These are phyloP conservation scores for Cyclanthera cordifolia DNA, from an alignment of 306 rosid genomes.

Conservation along the genomic window DNA sequence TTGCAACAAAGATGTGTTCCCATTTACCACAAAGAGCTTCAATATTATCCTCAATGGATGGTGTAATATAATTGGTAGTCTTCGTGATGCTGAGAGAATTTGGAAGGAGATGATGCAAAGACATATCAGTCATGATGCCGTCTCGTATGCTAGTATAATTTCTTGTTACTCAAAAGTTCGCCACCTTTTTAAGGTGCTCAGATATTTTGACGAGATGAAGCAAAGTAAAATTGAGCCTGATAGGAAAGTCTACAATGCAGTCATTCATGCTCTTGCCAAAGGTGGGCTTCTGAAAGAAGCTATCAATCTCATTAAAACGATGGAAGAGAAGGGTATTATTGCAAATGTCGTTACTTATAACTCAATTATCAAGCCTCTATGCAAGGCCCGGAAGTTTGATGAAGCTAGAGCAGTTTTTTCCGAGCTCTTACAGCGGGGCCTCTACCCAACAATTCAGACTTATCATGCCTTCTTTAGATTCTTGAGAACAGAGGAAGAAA, in stretches of 20 bases:
- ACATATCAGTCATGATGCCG: constrained; percentile 50
- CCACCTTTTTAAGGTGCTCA: constrained; percentile 49
- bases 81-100: constrained; percentile 50
- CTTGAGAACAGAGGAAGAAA: constrained; percentile 49
- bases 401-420: constrained; percentile 45
- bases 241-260: constrained; percentile 68
- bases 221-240: constrained; percentile 40
- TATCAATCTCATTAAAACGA: constrained; percentile 34
- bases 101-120: constrained; percentile 74
- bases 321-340: constrained; percentile 48
- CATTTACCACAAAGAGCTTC: constrained; percentile 60
- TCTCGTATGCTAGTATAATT: constrained; percentile 64
- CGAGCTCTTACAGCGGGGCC: constrained; percentile 36
- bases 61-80: constrained; percentile 60
- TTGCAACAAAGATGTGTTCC: constrained; percentile 45
- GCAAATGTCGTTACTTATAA: constrained; percentile 65
- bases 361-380: constrained; percentile 73
- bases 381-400: constrained; percentile 43
- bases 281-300: constrained; percentile 52
- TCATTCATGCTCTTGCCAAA: constrained; percentile 63
- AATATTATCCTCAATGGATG: constrained; percentile 84
- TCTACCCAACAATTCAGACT: constrained; percentile 62
- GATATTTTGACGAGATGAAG: constrained; percentile 52
- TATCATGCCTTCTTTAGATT: constrained; percentile 67
- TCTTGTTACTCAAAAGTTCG: constrained; percentile 71